Conservation (phyloP, 2,329 filamentous ascomycete species). For the Zarea fungicola region DNA sequence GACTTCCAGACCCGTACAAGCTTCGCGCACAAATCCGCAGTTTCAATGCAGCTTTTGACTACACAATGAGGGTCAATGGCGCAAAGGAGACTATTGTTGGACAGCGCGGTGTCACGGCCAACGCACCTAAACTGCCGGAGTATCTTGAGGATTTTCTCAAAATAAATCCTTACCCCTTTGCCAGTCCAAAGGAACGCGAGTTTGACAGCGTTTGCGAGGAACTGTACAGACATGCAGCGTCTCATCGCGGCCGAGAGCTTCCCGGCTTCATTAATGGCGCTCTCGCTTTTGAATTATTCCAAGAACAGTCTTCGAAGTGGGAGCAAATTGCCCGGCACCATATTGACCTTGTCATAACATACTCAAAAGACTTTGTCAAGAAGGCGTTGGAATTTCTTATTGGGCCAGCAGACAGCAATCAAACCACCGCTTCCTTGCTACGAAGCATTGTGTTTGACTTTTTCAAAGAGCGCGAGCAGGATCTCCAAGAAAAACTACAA, state of each 20-base stretch:
- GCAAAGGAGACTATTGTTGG: slow-evolving; percentile 3
- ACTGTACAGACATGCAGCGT: not conserved
- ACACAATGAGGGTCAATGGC: slow-evolving; percentile 16
- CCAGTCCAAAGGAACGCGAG: not conserved
- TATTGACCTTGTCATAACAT: not conserved
- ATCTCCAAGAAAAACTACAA: slow-evolving; percentile 25
- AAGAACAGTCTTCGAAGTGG: not conserved
- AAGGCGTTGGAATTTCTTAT: slow-evolving; percentile 22
- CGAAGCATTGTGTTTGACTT: slow-evolving; percentile 18
- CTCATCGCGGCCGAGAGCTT: not conserved
- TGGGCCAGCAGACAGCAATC: not conserved
- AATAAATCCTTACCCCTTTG: not conserved
- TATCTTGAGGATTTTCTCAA: slow-evolving; percentile 22
- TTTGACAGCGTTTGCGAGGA: not conserved
- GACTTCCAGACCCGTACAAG: slow-evolving; percentile 7
- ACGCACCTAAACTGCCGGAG: slow-evolving; percentile 10
- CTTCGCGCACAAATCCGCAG: slow-evolving; percentile 19
- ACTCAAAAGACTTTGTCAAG: slow-evolving; percentile 17
- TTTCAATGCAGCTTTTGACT: slow-evolving; percentile 18
- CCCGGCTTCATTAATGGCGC: not conserved
- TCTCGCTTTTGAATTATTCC: not conserved
- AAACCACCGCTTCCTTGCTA: not conserved
- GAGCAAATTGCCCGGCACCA: not conserved
- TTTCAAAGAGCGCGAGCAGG: slow-evolving; percentile 23
- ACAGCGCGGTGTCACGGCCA: not conserved